A percentile compares a stretch with the other conserved stretches of the same genome.
Conservation (phyloP, 2,329 filamentous ascomycete genomes). For the Fonsecaea multimorphosa region DNA sequence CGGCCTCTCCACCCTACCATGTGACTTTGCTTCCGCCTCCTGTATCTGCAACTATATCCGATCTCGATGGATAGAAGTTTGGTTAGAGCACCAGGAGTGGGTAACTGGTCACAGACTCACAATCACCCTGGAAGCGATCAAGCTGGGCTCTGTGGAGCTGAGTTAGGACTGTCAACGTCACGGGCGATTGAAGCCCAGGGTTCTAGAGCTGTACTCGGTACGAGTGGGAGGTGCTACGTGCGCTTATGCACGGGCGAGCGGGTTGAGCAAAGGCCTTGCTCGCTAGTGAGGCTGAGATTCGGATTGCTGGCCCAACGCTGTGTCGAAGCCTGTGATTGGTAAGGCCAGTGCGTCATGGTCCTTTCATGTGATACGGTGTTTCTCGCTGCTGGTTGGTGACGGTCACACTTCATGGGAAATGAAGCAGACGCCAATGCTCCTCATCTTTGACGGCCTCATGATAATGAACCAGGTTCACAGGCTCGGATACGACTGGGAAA, state of each 20-base stretch:
- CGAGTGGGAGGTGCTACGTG: not conserved
- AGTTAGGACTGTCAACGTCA: not conserved
- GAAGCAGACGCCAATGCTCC: slow-evolving; percentile 7
- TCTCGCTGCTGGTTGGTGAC: slow-evolving; percentile 33
- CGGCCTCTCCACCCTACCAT: slow-evolving; percentile 17
- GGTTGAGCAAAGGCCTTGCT: slow-evolving; percentile 1
- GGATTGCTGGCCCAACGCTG: slow-evolving; percentile 16
- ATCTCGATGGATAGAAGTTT: not conserved
- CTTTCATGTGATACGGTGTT: slow-evolving; percentile 32
- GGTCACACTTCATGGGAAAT: slow-evolving; percentile 32
- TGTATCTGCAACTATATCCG: slow-evolving; percentile 8
- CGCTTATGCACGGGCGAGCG: slow-evolving; percentile 27
- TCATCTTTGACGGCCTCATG: not conserved
- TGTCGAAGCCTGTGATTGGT: slow-evolving; percentile 22
- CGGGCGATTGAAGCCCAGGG: not conserved
- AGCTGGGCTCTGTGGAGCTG: not conserved
- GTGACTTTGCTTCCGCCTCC: slow-evolving; percentile 6
- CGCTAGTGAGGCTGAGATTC: slow-evolving; percentile 4
- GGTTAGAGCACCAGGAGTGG: not conserved
- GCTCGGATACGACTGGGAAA: not conserved
- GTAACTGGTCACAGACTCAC: not conserved
- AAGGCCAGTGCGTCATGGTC: slow-evolving; percentile 30
- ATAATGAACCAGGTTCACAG: slow-evolving; percentile 8
- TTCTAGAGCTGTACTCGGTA: slow-evolving; percentile 24
- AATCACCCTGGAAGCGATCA: not conserved